Evolutionary conservation across 306 rosid species (phyloP), one percentile per base, ranked within the genome.

Genomic region (Pyrus betulifolia): DNA sequence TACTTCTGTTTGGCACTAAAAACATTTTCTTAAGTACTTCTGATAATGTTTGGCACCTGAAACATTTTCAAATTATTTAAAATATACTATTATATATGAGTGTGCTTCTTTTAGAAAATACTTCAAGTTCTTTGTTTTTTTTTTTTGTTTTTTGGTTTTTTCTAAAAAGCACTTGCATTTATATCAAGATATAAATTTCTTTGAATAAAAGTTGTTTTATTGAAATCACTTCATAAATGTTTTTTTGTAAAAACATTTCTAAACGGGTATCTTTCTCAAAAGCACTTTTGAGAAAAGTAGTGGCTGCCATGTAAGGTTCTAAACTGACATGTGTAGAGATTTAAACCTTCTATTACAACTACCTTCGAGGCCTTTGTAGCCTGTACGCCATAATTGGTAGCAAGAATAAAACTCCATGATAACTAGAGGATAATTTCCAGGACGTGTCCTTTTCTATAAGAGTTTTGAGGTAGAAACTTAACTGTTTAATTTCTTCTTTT

Each of bases 301-400:
- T 78, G 91, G 92, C 73, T 69, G 87, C 19, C 63, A 85, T 73
- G 49, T 82, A 81, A 84, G 85, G 72, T 80, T 70, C 93, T 80
- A 64, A 66, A 71, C 42, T 57, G 27, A 73, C 57, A 61, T 69
- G 72, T 60, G 67, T 14, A 78, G 22, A 63, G 49, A 82, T 69
- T 71, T 19, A 23, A 66, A 79, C 57, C 38, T 59, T 59, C 64
- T 76, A 58, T 69, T 67, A 69, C 76, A 44, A 62, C 78, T 30
- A 49, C 38, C 58, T 35, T 67, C 74, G 45, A 4, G 40, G 45
- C 45, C 45, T 4, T 64, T 31, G 33, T 31, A 18, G 69, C 25
- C 23, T 31, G 33, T 31, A 18, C 45, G 45, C 23, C 45, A 31
- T 18, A 64, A 8, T 14, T 4, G 45, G 69, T 31, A 1, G 22